phyloP scores from a whole-genome alignment of 169 alveolate genomes.

The Cryptosporidium felis region DNA sequence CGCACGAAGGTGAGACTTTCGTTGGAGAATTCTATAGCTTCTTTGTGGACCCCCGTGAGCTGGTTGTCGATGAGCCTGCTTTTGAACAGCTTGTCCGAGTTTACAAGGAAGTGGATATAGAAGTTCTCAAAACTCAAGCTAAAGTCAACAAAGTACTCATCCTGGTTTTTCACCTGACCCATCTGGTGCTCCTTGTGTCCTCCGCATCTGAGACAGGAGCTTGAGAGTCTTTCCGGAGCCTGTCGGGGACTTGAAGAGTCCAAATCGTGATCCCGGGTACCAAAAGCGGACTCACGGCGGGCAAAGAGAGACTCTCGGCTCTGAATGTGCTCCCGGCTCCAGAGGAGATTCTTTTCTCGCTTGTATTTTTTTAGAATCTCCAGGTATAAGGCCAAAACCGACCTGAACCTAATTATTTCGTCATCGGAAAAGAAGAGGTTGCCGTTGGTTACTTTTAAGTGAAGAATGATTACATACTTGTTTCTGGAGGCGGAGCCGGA shows the following conservation, averaged over 20 bases:
- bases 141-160: slow-evolving; percentile 17
- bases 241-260: no score
- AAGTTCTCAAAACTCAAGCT: slow-evolving; percentile 22
- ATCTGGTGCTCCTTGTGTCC: background rate
- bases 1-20: slow-evolving; percentile 58
- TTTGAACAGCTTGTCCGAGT: slow-evolving; percentile 17
- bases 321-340: background rate
- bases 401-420: background rate
- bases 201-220: slow-evolving; percentile 1
- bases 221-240: background rate
- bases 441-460: slow-evolving; percentile 10
- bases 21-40: slow-evolving; percentile 40
- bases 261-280: no score
- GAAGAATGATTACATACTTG: background rate
- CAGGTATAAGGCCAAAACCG: background rate
- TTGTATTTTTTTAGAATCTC: background rate
- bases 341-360: background rate
- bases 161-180: background rate
- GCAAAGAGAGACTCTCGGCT: slow-evolving; percentile 35
- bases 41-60: slow-evolving; percentile 13
- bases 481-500: no score
- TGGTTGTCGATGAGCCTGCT: slow-evolving; percentile 2
- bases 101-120: slow-evolving; percentile 4
- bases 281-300: no score
- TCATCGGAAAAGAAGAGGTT: slow-evolving; percentile 28